These are phyloP conservation scores for Yamadazyma endophytica DNA, from an alignment of 805 yeast genomes.

Conservation along the genomic window DNA sequence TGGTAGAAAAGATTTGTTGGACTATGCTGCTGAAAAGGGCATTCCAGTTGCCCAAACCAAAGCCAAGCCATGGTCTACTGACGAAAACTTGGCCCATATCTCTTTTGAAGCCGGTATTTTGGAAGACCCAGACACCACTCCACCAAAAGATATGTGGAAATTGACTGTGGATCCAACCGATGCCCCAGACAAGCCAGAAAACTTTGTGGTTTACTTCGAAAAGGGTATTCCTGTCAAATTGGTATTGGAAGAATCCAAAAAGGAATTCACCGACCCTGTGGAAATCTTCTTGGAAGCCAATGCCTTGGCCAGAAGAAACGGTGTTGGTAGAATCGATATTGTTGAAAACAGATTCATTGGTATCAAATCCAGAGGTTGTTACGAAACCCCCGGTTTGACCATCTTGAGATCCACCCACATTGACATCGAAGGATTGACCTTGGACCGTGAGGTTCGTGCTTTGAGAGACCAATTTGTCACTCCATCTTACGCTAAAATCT, in stretches of 20 bases:
- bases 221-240: slow-evolving; percentile 88
- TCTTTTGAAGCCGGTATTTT: slow-evolving; percentile 99
- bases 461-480: slow-evolving; percentile 96
- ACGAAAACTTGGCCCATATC: slow-evolving; percentile 98
- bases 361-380: slow-evolving; percentile 98
- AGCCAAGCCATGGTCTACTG: slow-evolving; percentile 99
- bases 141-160: slow-evolving; percentile 99
- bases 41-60: slow-evolving; percentile 97
- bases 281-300: slow-evolving; percentile 91
- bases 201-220: slow-evolving; percentile 73
- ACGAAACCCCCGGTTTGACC: slow-evolving; percentile 98
- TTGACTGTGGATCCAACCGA: slow-evolving; percentile 92
- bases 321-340: slow-evolving; percentile 98
- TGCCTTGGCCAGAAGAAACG: slow-evolving; percentile 95
- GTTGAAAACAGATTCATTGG: slow-evolving; percentile 99
- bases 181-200: slow-evolving; percentile 93
- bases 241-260: slow-evolving; percentile 57
- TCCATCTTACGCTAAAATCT: slow-evolving; percentile 79
- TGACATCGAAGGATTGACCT: slow-evolving; percentile 93
- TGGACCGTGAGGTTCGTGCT: slow-evolving; percentile 97
- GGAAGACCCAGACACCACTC: slow-evolving; percentile 98
- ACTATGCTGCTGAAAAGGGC: slow-evolving; percentile 85
- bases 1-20: slow-evolving; percentile 94
- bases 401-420: slow-evolving; percentile 90
- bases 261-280: slow-evolving; percentile 75